phyloP scores from a whole-genome alignment of 805 yeast species.

The Yamadazyma nakazawae region DNA sequence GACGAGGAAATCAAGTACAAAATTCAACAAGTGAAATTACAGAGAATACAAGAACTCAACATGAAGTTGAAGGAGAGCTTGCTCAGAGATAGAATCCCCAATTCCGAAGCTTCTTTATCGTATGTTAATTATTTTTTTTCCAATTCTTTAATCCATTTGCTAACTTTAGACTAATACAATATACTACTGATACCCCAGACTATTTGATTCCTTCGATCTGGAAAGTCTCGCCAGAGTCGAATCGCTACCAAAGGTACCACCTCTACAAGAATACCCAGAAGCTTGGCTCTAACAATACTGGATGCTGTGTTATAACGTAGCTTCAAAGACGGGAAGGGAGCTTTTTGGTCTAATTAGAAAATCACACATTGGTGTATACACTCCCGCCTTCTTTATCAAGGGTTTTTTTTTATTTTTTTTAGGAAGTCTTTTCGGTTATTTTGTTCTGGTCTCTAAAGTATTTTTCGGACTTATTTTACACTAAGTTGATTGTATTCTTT shows the following conservation, averaged over 20 bases:
- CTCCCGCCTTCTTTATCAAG: background rate
- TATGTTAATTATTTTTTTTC: conserved; percentile 17
- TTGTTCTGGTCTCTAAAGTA: background rate
- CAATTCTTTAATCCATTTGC: conserved; percentile 4
- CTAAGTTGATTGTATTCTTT: background rate
- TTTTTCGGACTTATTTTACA: background rate
- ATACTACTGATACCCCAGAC: conserved; percentile 44
- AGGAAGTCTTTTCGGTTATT: too few relatives aligned
- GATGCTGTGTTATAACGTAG: conserved; percentile 33
- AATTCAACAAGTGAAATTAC: conserved; percentile 54
- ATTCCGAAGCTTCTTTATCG: conserved; percentile 57
- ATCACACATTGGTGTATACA: background rate
- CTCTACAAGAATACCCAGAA: conserved; percentile 12
- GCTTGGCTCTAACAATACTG: conserved; percentile 7
- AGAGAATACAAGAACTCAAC: conserved; percentile 58
- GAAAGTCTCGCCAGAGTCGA: conserved; percentile 31
- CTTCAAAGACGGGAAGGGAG: background rate
- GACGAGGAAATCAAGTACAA: conserved; percentile 29
- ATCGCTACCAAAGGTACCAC: conserved; percentile 30
- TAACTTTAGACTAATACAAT: conserved; percentile 35
- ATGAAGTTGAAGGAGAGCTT: conserved; percentile 49
- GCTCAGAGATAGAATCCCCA: conserved; percentile 55
- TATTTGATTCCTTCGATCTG: conserved; percentile 45
- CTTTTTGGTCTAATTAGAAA: background rate
- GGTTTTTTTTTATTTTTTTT: too few relatives aligned